A percentile compares a stretch with the other conserved stretches of the same genome.
These are phyloP conservation scores for Saccharomycopsis fibuligera DNA, from an alignment of 805 yeast species.

Conservation along the genomic window DNA sequence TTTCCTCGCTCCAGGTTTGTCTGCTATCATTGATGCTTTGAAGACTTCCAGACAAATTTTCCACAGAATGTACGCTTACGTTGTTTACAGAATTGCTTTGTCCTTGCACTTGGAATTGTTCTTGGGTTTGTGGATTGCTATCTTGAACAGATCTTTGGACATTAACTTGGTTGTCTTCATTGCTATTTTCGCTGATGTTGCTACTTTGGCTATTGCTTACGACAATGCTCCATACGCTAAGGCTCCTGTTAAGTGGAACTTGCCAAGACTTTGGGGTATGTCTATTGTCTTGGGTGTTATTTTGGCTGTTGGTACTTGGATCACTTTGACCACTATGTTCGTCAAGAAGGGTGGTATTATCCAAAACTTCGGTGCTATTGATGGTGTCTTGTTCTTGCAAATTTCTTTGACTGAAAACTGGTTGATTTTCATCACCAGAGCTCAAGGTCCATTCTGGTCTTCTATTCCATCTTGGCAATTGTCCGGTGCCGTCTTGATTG, in stretches of 20 bases:
- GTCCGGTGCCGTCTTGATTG: constrained; percentile 86
- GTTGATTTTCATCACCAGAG: constrained; percentile 95
- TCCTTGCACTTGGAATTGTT: constrained; percentile 91
- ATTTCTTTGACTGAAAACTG: constrained; percentile 94
- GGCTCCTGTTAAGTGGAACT: constrained; percentile 92
- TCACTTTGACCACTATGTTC: constrained; percentile 90
- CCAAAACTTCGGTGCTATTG: constrained; percentile 92
- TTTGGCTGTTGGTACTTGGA: constrained; percentile 91
- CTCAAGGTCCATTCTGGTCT: constrained; percentile 98
- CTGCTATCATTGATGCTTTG: constrained; percentile 90
- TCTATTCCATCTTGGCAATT: constrained; percentile 95
- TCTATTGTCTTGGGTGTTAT: constrained; percentile 80
- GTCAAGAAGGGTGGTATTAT: constrained; percentile 86
- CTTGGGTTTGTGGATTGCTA: constrained; percentile 96
- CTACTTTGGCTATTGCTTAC: constrained; percentile 94
- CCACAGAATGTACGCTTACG: constrained; percentile 99
- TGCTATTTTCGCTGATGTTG: constrained; percentile 97
- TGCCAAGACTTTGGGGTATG: constrained; percentile 97
- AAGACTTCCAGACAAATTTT: constrained; percentile 95
- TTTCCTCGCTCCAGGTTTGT: constrained; percentile 81
- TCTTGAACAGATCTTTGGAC: constrained; percentile 77
- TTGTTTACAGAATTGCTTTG: constrained; percentile 95
- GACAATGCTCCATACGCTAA: constrained; percentile 95
- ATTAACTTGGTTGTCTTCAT: constrained; percentile 91
- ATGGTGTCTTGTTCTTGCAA: constrained; percentile 90